Base-by-base conservation (phyloP, 192 early-diverging fungal species). In the Coemansia sp. region DNA sequence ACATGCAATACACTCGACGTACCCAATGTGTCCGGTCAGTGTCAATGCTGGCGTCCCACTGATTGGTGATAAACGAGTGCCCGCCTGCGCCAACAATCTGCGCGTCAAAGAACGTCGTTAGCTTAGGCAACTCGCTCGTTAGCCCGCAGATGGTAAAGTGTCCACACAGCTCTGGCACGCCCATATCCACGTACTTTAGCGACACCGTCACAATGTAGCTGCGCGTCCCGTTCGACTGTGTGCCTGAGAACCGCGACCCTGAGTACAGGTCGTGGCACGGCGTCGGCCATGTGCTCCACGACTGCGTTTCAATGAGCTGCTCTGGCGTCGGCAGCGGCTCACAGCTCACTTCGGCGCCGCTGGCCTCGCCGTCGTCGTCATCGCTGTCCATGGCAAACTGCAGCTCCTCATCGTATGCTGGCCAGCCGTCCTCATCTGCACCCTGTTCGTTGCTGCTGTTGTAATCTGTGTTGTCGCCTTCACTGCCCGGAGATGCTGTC, bases 61-160 rank as follows among this genome's bases (percentile, higher is more conserved):
- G 88, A 46, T 84, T 72, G 37, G 90, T 92, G 48, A 88, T 60
- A 62, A 92, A 92, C 49, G 80, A 74, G 78, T 88, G 65, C 46
- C 72, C 56, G 28, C 65, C 65, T 21, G 71, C 71, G 6, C 89
- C 90, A 61, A 92, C 83, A 57, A 92, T 84, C 70, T 91, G 89
- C 9, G 84, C 87, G 53, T 91, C 90, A 71, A 91, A 91, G 63
- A 82, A 91, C 34, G 90, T 91, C 58, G 86, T 87, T 53, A 91
- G 77, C 61, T 81, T 82, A 26, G 90, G 88, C 78, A 84, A 83
- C 60, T 89, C 89, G 59, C 51, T 59, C 2, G 90, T 91, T 49
- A 92, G 84, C n/a, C 86, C 86, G 38, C 88, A 78, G 54, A 92
- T 91, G 22, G 84, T 84, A 49, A 92, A 82, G 65, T 88, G 88